Evolutionary conservation across 1,284 basidiomycete species (phyloP).

Genomic region (Entoloma clypeatum): DNA sequence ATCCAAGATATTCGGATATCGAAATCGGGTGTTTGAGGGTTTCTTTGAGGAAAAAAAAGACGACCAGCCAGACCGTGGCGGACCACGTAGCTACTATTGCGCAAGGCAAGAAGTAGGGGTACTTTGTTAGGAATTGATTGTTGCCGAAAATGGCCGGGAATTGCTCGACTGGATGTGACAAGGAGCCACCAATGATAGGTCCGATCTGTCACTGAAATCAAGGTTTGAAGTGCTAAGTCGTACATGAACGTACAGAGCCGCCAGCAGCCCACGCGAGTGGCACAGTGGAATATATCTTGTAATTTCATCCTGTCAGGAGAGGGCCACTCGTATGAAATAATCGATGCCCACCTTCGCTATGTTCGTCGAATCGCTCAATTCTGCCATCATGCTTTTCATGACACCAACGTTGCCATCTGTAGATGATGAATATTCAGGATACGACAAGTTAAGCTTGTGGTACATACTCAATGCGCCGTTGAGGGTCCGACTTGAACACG

Average conservation of each 20-base stretch:
- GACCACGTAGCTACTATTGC: constrained; percentile 30
- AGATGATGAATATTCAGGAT: constrained; percentile 12
- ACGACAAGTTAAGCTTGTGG: constrained; percentile 4
- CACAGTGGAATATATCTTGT: constrained; percentile 58
- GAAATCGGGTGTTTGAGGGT: constrained; percentile 32
- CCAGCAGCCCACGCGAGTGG: constrained; percentile 53
- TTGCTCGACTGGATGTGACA: constrained; percentile 68
- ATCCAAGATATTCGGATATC: constrained; percentile 26
- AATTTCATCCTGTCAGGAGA: constrained; percentile 1
- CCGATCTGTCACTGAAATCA: constrained; percentile 35
- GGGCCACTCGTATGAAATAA: constrained; percentile 13
- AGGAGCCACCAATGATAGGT: constrained; percentile 65
- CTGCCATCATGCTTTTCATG: constrained; percentile 70
- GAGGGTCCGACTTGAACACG: constrained; percentile 12
- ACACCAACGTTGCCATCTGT: constrained; percentile 67
- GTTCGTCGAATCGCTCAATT: constrained; percentile 71
- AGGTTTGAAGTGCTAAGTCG: no score
- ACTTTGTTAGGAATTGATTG: constrained; percentile 56
- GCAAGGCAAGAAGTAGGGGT: constrained; percentile 77
- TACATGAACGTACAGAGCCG: constrained; percentile 41
- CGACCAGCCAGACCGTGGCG: constrained; percentile 48
- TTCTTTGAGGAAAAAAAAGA: constrained; percentile 60
- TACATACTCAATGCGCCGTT: constrained; percentile 50
- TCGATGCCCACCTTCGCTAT: constrained; percentile 48
- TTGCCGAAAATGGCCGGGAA: constrained; percentile 62